These are phyloP conservation scores for Eucalyptus pauciflora DNA, from an alignment of 345 rosid genomes.

Conservation along the genomic window DNA sequence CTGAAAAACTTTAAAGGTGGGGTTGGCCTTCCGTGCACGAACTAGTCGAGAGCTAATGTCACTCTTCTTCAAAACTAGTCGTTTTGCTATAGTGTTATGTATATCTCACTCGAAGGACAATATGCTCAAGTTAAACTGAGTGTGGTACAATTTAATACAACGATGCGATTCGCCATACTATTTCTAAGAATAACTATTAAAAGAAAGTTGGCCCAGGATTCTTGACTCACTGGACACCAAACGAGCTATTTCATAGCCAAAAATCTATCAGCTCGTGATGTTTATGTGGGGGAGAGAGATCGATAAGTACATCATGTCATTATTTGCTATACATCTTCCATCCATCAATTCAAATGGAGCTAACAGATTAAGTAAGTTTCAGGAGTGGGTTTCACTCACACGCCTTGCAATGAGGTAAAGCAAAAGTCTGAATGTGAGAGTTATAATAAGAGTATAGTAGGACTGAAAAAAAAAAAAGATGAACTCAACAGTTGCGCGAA, in stretches of 20 bases:
- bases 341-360: not conserved
- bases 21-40: rapidly evolving
- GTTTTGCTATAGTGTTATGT: not conserved
- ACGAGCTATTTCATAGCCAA: not conserved
- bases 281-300: too few species aligned
- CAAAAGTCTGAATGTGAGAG: too few species aligned
- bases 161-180: rapidly evolving
- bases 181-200: too few species aligned
- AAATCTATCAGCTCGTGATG: rapidly evolving
- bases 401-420: too few species aligned
- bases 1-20: not conserved
- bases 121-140: too few species aligned
- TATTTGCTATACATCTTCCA: not conserved
- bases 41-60: rapidly evolving
- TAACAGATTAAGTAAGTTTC: not conserved
- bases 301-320: not conserved
- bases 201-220: too few species aligned
- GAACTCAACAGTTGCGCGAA: rapidly evolving
- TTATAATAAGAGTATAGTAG: too few species aligned
- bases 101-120: not conserved
- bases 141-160: too few species aligned
- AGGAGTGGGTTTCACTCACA: too few species aligned
- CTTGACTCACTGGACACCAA: not conserved
- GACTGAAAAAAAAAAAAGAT: not conserved
- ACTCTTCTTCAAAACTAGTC: not conserved